phyloP scores from a whole-genome alignment of 2,329 filamentous ascomycete species.

The Sporothrix sp. region DNA sequence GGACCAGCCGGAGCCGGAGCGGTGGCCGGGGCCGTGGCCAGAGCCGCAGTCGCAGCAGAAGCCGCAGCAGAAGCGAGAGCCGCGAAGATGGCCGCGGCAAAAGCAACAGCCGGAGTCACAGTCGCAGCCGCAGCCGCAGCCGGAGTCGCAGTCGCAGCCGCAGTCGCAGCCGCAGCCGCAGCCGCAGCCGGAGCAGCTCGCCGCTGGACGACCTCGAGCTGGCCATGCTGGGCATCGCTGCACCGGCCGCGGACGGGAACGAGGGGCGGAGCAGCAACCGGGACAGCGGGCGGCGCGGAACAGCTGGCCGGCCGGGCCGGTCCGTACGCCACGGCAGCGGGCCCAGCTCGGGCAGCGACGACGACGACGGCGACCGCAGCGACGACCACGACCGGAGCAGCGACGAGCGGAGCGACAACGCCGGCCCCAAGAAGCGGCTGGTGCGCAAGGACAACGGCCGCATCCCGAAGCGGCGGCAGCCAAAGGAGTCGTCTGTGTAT shows the following conservation, averaged over 20 bases:
- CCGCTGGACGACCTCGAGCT: constrained; percentile 19
- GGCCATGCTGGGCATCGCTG: constrained; percentile 21
- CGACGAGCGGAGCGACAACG: neutral
- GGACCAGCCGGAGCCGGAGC: neutral
- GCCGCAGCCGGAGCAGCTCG: constrained; percentile 17
- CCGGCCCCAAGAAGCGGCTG: neutral
- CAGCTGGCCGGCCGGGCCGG: no score
- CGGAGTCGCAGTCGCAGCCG: constrained; percentile 17
- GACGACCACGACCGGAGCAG: neutral
- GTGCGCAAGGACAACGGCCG: neutral
- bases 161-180: neutral
- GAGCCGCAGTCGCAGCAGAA: neutral
- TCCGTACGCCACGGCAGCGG: neutral
- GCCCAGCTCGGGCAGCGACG: neutral
- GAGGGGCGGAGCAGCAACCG: neutral
- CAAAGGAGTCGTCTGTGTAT: constrained; percentile 4
- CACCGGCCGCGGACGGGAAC: constrained; percentile 14
- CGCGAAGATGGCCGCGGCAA: neutral
- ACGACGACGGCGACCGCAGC: neutral
- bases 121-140: constrained; percentile 5
- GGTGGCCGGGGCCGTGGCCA: neutral
- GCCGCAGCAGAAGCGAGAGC: constrained; percentile 4
- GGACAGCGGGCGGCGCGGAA: neutral
- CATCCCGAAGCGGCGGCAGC: constrained; percentile 6
- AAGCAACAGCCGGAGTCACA: neutral